These are phyloP conservation scores for Pharnaceum exiguum DNA, from an alignment of 148 eudicot species.

Conservation along the genomic window DNA sequence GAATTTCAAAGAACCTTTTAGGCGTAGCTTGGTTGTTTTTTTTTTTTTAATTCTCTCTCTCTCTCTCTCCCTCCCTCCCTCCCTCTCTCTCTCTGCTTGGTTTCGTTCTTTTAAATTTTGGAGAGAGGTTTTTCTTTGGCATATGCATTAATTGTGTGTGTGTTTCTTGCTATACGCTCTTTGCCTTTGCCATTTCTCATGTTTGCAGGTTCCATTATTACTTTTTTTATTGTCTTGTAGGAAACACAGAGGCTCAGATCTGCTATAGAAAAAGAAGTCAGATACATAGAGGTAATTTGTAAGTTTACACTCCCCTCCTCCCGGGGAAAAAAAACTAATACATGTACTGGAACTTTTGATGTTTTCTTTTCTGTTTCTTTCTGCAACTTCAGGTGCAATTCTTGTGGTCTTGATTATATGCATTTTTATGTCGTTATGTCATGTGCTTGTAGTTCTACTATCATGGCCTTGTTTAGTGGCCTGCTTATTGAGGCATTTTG, in stretches of 20 bases:
- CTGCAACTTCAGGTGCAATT: too few relatives aligned
- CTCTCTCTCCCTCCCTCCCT: background rate
- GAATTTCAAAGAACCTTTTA: too few relatives aligned
- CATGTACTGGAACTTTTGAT: too few relatives aligned
- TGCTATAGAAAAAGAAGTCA: constrained; percentile 60
- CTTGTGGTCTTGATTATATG: too few relatives aligned
- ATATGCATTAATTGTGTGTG: background rate
- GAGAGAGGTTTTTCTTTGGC: background rate
- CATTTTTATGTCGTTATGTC: too few relatives aligned
- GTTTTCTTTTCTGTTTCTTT: too few relatives aligned
- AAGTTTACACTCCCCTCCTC: too few relatives aligned
- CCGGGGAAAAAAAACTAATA: too few relatives aligned
- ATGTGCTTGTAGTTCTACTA: too few relatives aligned
- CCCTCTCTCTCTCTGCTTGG: background rate
- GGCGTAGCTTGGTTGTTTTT: background rate
- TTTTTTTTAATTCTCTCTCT: background rate
- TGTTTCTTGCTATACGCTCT: background rate
- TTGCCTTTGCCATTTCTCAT: background rate
- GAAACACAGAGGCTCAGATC: constrained; percentile 76
- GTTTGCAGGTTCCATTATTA: background rate
- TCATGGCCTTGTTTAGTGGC: too few relatives aligned
- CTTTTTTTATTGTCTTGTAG: constrained; percentile 27
- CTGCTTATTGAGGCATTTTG: too few relatives aligned
- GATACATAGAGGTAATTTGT: constrained; percentile 66
- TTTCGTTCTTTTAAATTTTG: too few relatives aligned